Conservation (phyloP, 352 stramenopile genomes). For the Phytophthora parvispora region DNA sequence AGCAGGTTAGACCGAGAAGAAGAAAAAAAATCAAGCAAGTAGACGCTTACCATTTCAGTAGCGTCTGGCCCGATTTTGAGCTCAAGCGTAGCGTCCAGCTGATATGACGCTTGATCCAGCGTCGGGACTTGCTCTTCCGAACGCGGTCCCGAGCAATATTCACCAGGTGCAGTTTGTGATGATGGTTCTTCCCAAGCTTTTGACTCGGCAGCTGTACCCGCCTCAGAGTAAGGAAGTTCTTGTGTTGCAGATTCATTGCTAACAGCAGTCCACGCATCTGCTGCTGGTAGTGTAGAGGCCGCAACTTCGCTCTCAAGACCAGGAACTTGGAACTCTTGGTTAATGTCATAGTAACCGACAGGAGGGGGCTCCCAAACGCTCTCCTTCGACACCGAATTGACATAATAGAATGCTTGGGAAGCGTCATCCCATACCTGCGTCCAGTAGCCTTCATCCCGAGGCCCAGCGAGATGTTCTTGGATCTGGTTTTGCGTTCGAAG, state of each 20-base stretch:
- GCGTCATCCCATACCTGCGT: slow-evolving; percentile 74
- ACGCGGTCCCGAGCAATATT: background rate
- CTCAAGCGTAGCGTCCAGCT: slow-evolving; percentile 41
- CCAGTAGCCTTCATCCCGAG: slow-evolving; percentile 62
- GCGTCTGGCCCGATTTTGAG: slow-evolving; percentile 17
- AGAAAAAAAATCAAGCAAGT: background rate
- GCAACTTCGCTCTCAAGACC: slow-evolving; percentile 15
- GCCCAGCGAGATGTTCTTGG: slow-evolving; percentile 60
- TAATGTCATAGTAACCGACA: slow-evolving; percentile 71
- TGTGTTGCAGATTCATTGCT: background rate
- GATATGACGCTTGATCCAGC: slow-evolving; percentile 39
- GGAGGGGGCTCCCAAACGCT: slow-evolving; percentile 71
- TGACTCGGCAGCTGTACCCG: background rate
- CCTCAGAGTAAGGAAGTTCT: background rate
- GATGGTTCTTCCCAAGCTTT: slow-evolving; percentile 19
- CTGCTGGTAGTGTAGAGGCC: background rate
- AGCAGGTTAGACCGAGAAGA: no score
- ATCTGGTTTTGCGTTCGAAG: slow-evolving; percentile 73
- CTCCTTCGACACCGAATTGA: slow-evolving; percentile 62
- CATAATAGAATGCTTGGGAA: slow-evolving; percentile 72
- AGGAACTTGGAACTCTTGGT: slow-evolving; percentile 61
- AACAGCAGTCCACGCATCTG: slow-evolving; percentile 1
- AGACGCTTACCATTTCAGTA: slow-evolving; percentile 42
- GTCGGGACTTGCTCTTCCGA: slow-evolving; percentile 5
- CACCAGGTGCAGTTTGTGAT: slow-evolving; percentile 1